Evolutionary conservation across 768 basidiomycete species (phyloP).

Genomic region (Kondoa subrosea): DNA sequence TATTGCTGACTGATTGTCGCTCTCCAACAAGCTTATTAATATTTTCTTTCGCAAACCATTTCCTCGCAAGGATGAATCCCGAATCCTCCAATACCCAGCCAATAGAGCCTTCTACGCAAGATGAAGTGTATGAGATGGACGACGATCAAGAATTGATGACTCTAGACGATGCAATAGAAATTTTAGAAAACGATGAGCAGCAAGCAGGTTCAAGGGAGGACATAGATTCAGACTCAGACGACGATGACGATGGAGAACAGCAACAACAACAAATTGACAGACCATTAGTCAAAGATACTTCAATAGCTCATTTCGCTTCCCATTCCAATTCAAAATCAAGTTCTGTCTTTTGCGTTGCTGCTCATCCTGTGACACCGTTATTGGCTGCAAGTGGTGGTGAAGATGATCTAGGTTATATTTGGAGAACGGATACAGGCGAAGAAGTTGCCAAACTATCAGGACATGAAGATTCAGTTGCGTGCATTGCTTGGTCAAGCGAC

Average conservation of each 20-base stretch:
- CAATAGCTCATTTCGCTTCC: constrained; percentile 13
- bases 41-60: too few species aligned
- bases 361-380: constrained; percentile 60
- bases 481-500: constrained; percentile 61
- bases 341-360: constrained; percentile 69
- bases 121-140: constrained; percentile 42
- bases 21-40: too few species aligned
- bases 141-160: constrained; percentile 20
- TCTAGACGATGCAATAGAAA: constrained; percentile 34
- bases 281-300: constrained; percentile 32
- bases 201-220: constrained; percentile 13
- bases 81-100: too few species aligned
- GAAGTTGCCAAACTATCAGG: constrained; percentile 70
- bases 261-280: constrained; percentile 29
- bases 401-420: constrained; percentile 86
- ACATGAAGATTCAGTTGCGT: constrained; percentile 78
- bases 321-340: constrained; percentile 39
- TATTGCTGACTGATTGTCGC: too few species aligned
- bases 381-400: constrained; percentile 85
- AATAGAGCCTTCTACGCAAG: background rate
- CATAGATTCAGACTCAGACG: constrained; percentile 36
- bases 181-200: constrained; percentile 53
- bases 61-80: too few species aligned
- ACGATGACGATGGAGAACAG: constrained; percentile 52
- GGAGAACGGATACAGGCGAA: constrained; percentile 68